phyloP scores from a whole-genome alignment of 495 filamentous ascomycete species.

The Xylaria scruposa region DNA sequence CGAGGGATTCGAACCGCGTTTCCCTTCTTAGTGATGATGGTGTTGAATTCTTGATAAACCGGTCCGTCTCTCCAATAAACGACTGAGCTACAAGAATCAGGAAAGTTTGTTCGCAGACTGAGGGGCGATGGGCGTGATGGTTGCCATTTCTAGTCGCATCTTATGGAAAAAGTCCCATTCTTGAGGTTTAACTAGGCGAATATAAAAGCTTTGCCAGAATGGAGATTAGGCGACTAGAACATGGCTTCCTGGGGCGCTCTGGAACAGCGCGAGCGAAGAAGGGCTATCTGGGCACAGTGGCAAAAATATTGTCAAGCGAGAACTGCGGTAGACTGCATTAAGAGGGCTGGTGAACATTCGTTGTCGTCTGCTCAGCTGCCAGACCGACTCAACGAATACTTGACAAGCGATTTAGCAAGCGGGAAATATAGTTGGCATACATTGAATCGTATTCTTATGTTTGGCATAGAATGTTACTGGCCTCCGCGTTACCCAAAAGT shows the following conservation, averaged over 20 bases:
- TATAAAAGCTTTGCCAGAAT: neutral
- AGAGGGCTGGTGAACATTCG: neutral
- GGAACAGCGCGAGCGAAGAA: too few species aligned
- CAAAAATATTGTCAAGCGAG: neutral
- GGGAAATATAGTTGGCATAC: too few species aligned
- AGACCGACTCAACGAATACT: neutral
- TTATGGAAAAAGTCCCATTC: neutral
- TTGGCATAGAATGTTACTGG: neutral
- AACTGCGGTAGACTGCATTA: neutral
- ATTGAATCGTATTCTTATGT: neutral
- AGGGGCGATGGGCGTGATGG: too few species aligned
- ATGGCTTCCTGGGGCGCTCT: neutral
- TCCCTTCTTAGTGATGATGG: slow-evolving; percentile 28
- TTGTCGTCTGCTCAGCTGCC: too few species aligned
- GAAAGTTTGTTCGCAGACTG: too few species aligned
- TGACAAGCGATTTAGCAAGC: neutral
- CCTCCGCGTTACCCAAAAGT: neutral
- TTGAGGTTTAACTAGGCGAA: neutral
- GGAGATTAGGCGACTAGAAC: neutral
- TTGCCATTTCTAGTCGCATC: neutral
- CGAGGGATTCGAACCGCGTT: slow-evolving; percentile 31
- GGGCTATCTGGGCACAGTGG: too few species aligned
- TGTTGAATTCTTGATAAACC: neutral
- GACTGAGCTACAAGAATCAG: neutral
- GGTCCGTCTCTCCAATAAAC: slow-evolving; percentile 26